Conservation (phyloP, 257 asterid genomes). For the Solanum peruvianum region DNA sequence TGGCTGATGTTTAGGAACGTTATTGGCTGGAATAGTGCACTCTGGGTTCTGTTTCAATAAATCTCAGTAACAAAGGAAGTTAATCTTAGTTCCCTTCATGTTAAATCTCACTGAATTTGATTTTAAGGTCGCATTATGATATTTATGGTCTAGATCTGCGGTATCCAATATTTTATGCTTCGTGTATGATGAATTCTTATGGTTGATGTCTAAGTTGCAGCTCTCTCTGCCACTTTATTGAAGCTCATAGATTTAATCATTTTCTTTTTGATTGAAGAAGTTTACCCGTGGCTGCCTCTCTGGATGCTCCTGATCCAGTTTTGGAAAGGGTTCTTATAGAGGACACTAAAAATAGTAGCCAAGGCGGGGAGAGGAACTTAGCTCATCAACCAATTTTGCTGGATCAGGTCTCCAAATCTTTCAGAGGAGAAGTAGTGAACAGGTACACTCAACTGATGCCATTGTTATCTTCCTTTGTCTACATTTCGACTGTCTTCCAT, state of each 20-base stretch:
- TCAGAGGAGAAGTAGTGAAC: constrained; percentile 35
- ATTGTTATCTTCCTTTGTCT: neutral
- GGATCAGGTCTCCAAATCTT: constrained; percentile 36
- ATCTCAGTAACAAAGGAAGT: neutral
- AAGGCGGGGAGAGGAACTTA: constrained; percentile 21
- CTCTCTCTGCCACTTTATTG: neutral
- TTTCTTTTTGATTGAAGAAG: constrained; percentile 6
- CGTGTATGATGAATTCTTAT: neutral
- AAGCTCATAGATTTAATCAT: neutral
- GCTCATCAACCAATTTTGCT: constrained; percentile 17
- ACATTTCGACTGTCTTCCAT: neutral
- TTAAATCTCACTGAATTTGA: neutral
- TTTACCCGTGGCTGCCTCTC: constrained; percentile 10
- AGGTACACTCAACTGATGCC: constrained; percentile 24
- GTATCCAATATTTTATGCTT: neutral
- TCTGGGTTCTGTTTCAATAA: neutral
- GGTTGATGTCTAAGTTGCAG: neutral
- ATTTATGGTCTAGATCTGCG: neutral
- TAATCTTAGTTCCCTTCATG: neutral
- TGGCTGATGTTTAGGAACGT: neutral
- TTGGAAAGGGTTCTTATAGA: constrained; percentile 10
- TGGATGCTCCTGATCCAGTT: constrained; percentile 16
- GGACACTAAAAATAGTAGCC: constrained; percentile 18
- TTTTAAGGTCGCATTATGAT: neutral
- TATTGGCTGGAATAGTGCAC: neutral